Evolutionary conservation across 2,329 filamentous ascomycete genomes (phyloP), one percentile per base, ranked within the genome.

Genomic region (Neofusicoccum umdonicola): DNA sequence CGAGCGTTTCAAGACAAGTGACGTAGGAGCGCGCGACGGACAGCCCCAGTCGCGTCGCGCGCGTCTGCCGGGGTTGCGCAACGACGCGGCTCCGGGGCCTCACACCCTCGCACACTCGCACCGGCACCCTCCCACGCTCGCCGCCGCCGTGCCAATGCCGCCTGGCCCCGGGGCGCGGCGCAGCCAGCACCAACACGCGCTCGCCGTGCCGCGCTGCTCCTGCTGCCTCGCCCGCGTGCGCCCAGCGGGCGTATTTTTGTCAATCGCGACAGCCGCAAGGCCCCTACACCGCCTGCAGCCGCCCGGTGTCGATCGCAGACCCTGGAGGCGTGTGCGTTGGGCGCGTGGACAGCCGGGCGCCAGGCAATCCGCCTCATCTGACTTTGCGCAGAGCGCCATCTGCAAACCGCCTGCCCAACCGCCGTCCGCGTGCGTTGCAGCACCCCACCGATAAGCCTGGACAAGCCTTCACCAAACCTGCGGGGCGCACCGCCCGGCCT

Each of bases 261-360:
- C 54, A 58, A 19, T 60, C 56, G 56, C 56, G 41, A 22, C 56
- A 60, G 56, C 56, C 56, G 56, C 56, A 58, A 5, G 22, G 50
- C 34, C 34, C 39, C 54, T 44, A 58, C 41, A 60, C 56, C 56
- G 56, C 56, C 42, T 47, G 54, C 41, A 44, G 41, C 41, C 31
- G 56, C 17, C 54, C 13, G 22, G 39, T 3, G 54, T 31, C 54
- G 54, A 60, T 60, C 56, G n/a, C 56, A 47, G 56, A 60, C 56
- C 56, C 56, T 60, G 56, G 56, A 5, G 48, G 11, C 45, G 17
- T n/a, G 42, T 19, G 42, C 42, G 42, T 45, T 22, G 37, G 31
- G 41, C 56, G 56, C 56, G 56, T 60, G 56, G 34, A 44, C 56
- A 31, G 42, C 42, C 42, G 13, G 42, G 15, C 42, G 1, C 37